Base-by-base conservation (phyloP, 2,329 filamentous ascomycete genomes). In the Alternaria brassicae region DNA sequence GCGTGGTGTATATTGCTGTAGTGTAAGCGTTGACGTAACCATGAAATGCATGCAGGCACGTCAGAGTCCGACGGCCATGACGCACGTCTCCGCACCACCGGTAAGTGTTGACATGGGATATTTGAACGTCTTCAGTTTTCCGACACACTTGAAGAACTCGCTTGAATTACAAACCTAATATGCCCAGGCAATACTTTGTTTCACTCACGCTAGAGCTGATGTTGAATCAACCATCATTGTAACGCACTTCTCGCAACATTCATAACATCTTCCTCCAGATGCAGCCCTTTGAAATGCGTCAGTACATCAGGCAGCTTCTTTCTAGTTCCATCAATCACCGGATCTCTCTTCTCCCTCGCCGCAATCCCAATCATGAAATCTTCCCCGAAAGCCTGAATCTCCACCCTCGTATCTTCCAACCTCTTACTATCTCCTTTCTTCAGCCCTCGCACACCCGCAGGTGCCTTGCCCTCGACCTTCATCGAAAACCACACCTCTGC, bases 291-390 rank as follows among this genome's bases (percentile, higher is more conserved):
- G 65, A 84, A 81, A 4, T 71, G 67, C 23, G 77, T 75, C 73
- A 82, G 79, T 0, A 77, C 63, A 17, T 71, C 68, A 3, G 76
- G 78, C 49, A 81, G 58, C 9, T 63, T 61, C 1, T 66, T 69
- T 19, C 65, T 66, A 9, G 58, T 81, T 5, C 60, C 56, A 44
- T 56, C 40, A 15, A 52, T 41, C 2, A 9, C 47, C 9, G 34
- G 5, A 48, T 56, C 45, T 7, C 52, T 54, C 44, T 66, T 59
- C n/a, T 71, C 71, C 60, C 72, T 77, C 10, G 68, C 82, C 6
- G 86, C 85, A 30, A 85, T 84, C 0, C 85, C 83, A 65, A 89
- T 78, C 74, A 89, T 83, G 67, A 84, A 88, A 54, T 85, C 80
- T 59, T 83, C 78, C 62, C 86, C 85, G 69, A 86, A 88, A 0